phyloP scores from a whole-genome alignment of 2,329 filamentous ascomycete species.

The Sporothrix phasma region DNA sequence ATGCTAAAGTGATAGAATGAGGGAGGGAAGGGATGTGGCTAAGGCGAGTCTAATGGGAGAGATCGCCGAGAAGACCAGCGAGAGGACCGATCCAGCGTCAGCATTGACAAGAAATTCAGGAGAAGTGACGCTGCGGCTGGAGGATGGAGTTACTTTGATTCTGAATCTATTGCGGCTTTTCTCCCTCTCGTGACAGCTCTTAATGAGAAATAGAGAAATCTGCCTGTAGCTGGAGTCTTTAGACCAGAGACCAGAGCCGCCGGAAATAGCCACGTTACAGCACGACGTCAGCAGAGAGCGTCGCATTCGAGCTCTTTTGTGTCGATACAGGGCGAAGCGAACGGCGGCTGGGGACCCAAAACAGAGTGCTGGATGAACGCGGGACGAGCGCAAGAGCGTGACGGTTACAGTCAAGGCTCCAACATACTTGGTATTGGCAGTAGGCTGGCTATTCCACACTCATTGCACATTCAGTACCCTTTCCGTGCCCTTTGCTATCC shows the following conservation, averaged over 20 bases:
- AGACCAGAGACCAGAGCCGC: too few species aligned
- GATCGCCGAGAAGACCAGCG: not conserved
- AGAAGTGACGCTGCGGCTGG: conserved; percentile 1
- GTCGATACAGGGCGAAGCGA: too few species aligned
- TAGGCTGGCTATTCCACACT: not conserved
- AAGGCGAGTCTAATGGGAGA: too few species aligned
- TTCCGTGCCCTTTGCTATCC: too few species aligned
- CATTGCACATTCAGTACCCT: not conserved
- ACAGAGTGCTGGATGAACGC: conserved; percentile 4
- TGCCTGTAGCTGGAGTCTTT: not conserved
- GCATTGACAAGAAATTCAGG: not conserved
- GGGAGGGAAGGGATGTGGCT: not conserved
- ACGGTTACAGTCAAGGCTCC: not conserved
- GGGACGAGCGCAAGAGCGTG: not conserved
- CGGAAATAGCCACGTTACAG: not conserved
- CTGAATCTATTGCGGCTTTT: too few species aligned
- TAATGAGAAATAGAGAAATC: too few species aligned
- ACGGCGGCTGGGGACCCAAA: not conserved
- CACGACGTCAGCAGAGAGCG: not conserved
- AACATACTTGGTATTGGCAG: not conserved
- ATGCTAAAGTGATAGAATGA: not conserved
- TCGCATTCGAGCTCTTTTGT: too few species aligned
- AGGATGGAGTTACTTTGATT: too few species aligned
- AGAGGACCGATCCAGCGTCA: not conserved
- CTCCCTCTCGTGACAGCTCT: too few species aligned